Evolutionary conservation across 1,284 basidiomycete genomes (phyloP), one percentile per base, ranked within the genome.

Genomic region (Cutaneotrichosporon sp.): DNA sequence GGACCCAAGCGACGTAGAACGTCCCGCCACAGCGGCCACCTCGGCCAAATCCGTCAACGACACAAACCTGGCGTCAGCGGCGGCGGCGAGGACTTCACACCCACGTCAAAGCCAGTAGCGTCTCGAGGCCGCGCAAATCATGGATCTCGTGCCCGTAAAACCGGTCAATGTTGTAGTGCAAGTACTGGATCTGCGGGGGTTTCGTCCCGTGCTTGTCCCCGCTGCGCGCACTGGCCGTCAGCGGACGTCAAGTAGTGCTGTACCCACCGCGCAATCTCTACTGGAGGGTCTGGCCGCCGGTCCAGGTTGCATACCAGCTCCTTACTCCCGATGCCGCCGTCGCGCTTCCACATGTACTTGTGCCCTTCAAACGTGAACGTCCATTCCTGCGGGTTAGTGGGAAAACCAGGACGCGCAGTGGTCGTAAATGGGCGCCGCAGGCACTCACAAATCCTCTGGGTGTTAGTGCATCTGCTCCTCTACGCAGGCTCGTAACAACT

Each of bases 81-180:
- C 17, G 13, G 7, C 14, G 34, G n/a, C n/a, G n/a, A 30, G 13
- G 12, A 40, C 38, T 13, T 8, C 42, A 4, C 10, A 3, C 14
- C 10, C 17, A 40, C 33, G 43, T 51, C 10, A 65, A 56, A 5
- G 64, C 60, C 3, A 73, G 56, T 13, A 73, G 39, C 17, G 69
- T 69, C 56, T 73, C 71, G 18, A 73, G 56, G 23, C 74, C 74
- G 20, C 72, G 62, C 26, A 68, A 23, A 55, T 76, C 74, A 44
- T 64, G 62, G 52, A 74, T 73, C 40, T 74, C 73, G 33, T 54
- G 26, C 1, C 63, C 59, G 10, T 47, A 22, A 53, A 76, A 76
- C 21, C 74, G 60, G n/a, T 74, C 70, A 26, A 76, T 61, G 52
- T 74, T 74, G 58, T 74, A 74, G 48, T 74, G 70, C 48, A 74